Conservation (phyloP, 495 filamentous ascomycete species). For the Hypoxylon rickii region DNA sequence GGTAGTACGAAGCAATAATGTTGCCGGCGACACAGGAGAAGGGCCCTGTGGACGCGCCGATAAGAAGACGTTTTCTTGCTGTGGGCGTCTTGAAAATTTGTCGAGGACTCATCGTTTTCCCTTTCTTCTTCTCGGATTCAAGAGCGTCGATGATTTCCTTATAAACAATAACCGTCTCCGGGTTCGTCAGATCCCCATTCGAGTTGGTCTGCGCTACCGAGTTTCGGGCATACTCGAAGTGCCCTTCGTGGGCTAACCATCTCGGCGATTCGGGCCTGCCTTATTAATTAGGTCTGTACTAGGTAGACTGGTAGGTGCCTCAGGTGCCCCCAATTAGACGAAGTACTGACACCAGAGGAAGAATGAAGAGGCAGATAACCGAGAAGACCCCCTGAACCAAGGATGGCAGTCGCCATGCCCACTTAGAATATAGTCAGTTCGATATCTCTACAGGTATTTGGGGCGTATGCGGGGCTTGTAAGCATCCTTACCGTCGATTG, state of each 20-base stretch:
- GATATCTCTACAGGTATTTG: background rate
- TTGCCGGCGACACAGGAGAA: constrained; percentile 58
- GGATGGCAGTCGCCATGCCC: constrained; percentile 62
- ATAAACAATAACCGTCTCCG: constrained; percentile 48
- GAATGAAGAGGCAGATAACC: constrained; percentile 53
- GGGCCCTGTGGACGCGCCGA: constrained; percentile 48
- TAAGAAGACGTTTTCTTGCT: constrained; percentile 50
- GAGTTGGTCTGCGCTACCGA: constrained; percentile 55
- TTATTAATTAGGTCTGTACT: background rate
- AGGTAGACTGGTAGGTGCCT: no score
- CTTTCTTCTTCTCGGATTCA: constrained; percentile 52
- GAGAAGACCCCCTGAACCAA: constrained; percentile 60
- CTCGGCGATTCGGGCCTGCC: constrained; percentile 56
- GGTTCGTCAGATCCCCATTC: constrained; percentile 46
- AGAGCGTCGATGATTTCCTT: constrained; percentile 51
- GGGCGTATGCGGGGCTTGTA: background rate
- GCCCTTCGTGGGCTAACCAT: constrained; percentile 51
- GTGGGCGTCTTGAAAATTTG: constrained; percentile 48
- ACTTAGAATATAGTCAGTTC: constrained; percentile 19
- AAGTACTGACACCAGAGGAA: constrained; percentile 54
- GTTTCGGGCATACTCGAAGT: constrained; percentile 36
- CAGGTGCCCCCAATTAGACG: no score
- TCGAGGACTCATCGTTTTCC: constrained; percentile 44
- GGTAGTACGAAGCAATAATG: constrained; percentile 57
- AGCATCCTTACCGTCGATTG: constrained; percentile 44